Conservation (phyloP, 768 basidiomycete species). For the Pleurotus tuber-regium region DNA sequence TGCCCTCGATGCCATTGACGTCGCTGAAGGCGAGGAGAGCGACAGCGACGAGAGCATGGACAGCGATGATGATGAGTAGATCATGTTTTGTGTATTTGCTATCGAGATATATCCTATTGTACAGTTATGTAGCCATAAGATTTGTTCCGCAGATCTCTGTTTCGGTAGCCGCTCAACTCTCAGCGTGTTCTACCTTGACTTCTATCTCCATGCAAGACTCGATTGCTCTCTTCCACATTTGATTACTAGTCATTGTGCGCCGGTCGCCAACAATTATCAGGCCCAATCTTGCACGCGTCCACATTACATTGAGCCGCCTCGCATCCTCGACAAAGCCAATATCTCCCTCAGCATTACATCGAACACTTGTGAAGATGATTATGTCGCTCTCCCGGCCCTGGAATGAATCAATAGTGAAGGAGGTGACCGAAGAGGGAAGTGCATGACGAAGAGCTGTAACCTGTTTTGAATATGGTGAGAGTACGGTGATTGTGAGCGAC, state of each 20-base stretch:
- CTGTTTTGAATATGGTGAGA: constrained; percentile 64
- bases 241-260: constrained; percentile 41
- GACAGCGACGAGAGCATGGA: constrained; percentile 80
- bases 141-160: too few relatives aligned
- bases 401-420: constrained; percentile 60
- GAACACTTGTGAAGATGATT: constrained; percentile 62
- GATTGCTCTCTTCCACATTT: constrained; percentile 54
- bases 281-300: constrained; percentile 60
- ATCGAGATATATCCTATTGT: too few relatives aligned
- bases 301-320: constrained; percentile 64
- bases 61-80: constrained; percentile 49
- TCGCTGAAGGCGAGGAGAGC: constrained; percentile 88
- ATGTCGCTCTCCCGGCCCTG: constrained; percentile 70
- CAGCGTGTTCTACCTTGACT: not conserved
- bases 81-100: too few relatives aligned
- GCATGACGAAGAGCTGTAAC: constrained; percentile 41
- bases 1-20: constrained; percentile 75
- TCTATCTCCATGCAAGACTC: constrained; percentile 33
- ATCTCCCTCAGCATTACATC: constrained; percentile 56
- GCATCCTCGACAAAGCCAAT: constrained; percentile 66
- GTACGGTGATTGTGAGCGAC: constrained; percentile 40
- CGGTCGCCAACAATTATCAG: constrained; percentile 61
- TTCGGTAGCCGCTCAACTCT: too few relatives aligned
- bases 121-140: too few relatives aligned
- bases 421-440: constrained; percentile 34